Evolutionary conservation across 345 rosid species (phyloP), one percentile per base, ranked within the genome.

Genomic region (Anastatica hierochuntica): DNA sequence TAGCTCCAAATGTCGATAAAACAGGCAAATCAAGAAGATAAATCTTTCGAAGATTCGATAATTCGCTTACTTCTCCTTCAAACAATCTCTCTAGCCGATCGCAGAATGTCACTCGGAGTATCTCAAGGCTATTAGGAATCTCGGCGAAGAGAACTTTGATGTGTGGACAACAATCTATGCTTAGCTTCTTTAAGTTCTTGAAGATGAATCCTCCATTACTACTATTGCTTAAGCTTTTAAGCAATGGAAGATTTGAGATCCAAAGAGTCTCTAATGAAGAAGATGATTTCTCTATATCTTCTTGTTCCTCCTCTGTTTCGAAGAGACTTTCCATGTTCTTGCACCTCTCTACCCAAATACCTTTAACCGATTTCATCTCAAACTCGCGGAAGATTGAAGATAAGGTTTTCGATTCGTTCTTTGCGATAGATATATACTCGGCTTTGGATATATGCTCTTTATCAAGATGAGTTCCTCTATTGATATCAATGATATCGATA

Each of bases 291-390:
- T 60, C 49, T 30, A 2, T 21, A 2, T 43, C 58, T 27, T 18
- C 45, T 14, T 24, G 43, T 43, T 70, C 61, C 36, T 34, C 66
- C 17, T 48, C 52, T 38, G 15, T 5, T 18, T 11, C 8, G 10
- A 74, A 53, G 23, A 81, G 56, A 65, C 38, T 24, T 3, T 55
- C 21, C 67, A 77, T 37, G 5, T 67, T 16, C 0, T 17, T 9
- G 63, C 86, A 81, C 51, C 76, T 58, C 9, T 74, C 79, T 20
- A 81, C 52, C 79, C 79, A 74, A 39, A 60, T 67, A 14, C 84
- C 80, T 26, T 58, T 72, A 14, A 74, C 48, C 0, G 59, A 61
- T 11, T 3, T 44, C 62, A 73, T 49, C 16, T 41, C 35, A 15
- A 23, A 69, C 4, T 58, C 23, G 1, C 58, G 42, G n/a, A 80